Conservation (phyloP, 805 yeast species). For the Schwanniomyces vanrijiae region DNA sequence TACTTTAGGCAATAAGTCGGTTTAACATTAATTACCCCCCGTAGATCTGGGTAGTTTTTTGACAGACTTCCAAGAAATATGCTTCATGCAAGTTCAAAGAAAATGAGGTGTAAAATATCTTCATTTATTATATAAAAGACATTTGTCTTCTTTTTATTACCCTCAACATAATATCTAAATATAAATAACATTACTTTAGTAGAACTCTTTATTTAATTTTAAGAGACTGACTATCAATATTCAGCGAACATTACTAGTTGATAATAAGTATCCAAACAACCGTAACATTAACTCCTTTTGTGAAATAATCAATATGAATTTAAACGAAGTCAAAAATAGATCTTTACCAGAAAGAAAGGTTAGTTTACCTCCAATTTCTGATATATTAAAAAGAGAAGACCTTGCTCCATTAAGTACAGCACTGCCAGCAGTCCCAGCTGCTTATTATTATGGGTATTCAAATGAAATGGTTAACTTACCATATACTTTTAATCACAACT, state of each 20-base stretch:
- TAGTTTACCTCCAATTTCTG: constrained; percentile 44
- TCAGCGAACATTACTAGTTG: no score
- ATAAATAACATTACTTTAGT: no score
- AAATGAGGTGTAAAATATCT: background rate
- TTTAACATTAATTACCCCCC: background rate
- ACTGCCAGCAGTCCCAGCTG: constrained; percentile 6
- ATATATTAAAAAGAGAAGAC: constrained; percentile 21
- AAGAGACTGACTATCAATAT: no score
- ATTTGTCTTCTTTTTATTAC: background rate
- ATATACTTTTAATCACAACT: constrained; percentile 3
- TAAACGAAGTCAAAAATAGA: background rate
- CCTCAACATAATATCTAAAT: no score
- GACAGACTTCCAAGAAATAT: background rate
- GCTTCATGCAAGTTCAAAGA: background rate
- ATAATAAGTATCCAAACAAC: background rate
- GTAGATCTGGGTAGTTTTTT: background rate
- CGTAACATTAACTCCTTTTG: no score
- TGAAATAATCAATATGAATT: no score
- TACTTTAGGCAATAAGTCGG: background rate
- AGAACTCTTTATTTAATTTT: no score
- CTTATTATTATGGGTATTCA: background rate
- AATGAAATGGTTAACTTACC: constrained; percentile 1
- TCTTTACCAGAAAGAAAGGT: constrained; percentile 15
- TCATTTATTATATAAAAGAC: background rate
- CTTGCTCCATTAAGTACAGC: constrained; percentile 4